A percentile compares a stretch with the other conserved stretches of the same genome.
phyloP scores from a whole-genome alignment of 768 basidiomycete genomes.

The Chalciporus sphaerocephalus region DNA sequence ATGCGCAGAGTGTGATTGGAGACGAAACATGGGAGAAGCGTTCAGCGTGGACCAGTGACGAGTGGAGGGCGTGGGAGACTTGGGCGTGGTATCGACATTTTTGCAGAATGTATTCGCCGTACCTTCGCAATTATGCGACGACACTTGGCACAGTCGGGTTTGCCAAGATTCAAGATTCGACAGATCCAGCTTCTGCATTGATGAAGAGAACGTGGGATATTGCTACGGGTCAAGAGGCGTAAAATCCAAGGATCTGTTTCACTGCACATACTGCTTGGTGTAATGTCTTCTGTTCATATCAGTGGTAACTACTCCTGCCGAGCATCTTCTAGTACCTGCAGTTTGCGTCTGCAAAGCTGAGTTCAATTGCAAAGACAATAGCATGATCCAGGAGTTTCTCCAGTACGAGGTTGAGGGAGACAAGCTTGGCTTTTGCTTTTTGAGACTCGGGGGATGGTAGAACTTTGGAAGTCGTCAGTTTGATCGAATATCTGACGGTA shows the following conservation, averaged over 20 bases:
- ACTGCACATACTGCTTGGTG: neutral
- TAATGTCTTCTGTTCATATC: too few species aligned
- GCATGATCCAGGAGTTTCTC: too few species aligned
- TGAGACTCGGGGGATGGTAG: too few species aligned
- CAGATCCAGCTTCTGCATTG: constrained; percentile 52
- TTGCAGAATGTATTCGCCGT: constrained; percentile 78
- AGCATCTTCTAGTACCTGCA: too few species aligned
- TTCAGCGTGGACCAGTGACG: constrained; percentile 61
- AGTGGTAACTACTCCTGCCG: too few species aligned
- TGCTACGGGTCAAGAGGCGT: constrained; percentile 56
- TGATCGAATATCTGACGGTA: too few species aligned
- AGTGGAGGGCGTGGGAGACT: constrained; percentile 83
- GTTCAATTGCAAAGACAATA: too few species aligned
- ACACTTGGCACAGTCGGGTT: constrained; percentile 71
- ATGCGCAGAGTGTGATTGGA: constrained; percentile 53
- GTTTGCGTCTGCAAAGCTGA: too few species aligned
- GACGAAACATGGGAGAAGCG: constrained; percentile 70
- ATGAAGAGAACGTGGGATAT: constrained; percentile 69
- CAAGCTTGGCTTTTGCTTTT: too few species aligned
- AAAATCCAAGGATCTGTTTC: neutral
- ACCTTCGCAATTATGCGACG: constrained; percentile 67
- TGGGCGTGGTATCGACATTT: constrained; percentile 93
- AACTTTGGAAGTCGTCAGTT: too few species aligned
- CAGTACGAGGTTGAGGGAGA: too few species aligned
- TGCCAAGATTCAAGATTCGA: constrained; percentile 52